Conservation (phyloP, 352 stramenopile species). For the Pythium scleroteichum region DNA sequence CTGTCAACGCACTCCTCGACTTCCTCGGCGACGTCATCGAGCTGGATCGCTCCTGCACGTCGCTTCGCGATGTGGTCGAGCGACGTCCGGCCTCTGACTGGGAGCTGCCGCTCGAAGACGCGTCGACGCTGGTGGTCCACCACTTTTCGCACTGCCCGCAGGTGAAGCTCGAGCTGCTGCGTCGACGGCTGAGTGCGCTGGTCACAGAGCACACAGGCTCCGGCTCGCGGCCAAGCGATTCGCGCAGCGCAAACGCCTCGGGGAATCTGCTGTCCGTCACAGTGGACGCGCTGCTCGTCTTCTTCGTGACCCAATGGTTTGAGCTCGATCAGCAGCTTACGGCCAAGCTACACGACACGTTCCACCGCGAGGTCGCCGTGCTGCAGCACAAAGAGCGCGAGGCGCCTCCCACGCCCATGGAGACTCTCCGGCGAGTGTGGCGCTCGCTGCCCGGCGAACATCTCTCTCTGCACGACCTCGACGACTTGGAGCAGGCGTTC, state of each 20-base stretch:
- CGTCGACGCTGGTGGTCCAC: slow-evolving; percentile 34
- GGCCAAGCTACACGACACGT: slow-evolving; percentile 47
- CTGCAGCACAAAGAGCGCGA: not conserved
- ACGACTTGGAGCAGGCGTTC: slow-evolving; percentile 45
- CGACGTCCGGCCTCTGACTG: slow-evolving; percentile 24
- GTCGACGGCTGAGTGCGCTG: not conserved
- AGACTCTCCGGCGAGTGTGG: slow-evolving; percentile 41
- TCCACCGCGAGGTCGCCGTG: slow-evolving; percentile 32
- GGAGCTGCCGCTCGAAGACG: slow-evolving; percentile 35
- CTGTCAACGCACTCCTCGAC: slow-evolving; percentile 53
- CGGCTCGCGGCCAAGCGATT: too few species aligned
- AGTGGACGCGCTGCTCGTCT: slow-evolving; percentile 51
- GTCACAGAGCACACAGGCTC: too few species aligned
- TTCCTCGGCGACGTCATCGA: slow-evolving; percentile 67
- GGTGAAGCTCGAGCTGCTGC: slow-evolving; percentile 8
- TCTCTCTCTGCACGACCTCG: slow-evolving; percentile 41
- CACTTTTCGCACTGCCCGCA: slow-evolving; percentile 43
- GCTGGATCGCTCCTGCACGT: slow-evolving; percentile 38
- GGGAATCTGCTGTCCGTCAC: slow-evolving; percentile 13
- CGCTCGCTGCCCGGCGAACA: slow-evolving; percentile 36
- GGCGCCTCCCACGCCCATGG: slow-evolving; percentile 31
- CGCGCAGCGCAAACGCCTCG: not conserved
- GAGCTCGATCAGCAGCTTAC: slow-evolving; percentile 45
- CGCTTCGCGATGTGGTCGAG: slow-evolving; percentile 39
- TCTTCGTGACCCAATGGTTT: slow-evolving; percentile 50